These are phyloP conservation scores for Cyclotella atomus DNA, from an alignment of 108 stramenopile genomes.

Conservation along the genomic window DNA sequence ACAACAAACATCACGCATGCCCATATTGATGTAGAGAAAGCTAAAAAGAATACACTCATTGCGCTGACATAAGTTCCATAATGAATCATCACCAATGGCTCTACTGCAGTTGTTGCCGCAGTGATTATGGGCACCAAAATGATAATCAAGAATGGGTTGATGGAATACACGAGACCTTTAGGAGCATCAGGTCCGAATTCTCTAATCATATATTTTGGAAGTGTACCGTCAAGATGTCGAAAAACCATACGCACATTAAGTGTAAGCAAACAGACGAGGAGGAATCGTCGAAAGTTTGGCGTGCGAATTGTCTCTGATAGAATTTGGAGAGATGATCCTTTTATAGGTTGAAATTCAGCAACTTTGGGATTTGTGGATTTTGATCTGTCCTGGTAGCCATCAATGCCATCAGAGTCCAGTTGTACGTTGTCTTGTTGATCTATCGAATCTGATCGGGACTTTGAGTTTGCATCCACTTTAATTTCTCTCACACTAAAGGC, in stretches of 20 bases:
- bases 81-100: conserved; percentile 80
- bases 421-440: not conserved
- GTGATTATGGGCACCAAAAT: conserved; percentile 77
- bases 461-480: conserved; percentile 55
- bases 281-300: conserved; percentile 78
- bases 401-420: conserved; percentile 14
- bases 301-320: conserved; percentile 54
- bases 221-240: conserved; percentile 84
- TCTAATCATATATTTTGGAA: conserved; percentile 85
- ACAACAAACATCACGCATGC: conserved; percentile 74
- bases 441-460: not conserved
- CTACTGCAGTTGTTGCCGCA: conserved; percentile 66
- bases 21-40: conserved; percentile 61
- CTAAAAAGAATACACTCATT: conserved; percentile 73
- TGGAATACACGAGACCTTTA: conserved; percentile 78
- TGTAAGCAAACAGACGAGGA: conserved; percentile 74
- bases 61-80: conserved; percentile 77
- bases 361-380: conserved; percentile 28
- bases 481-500: conserved; percentile 69
- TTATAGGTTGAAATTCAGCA: conserved; percentile 54
- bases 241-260: conserved; percentile 87
- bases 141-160: conserved; percentile 85
- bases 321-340: conserved; percentile 57
- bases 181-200: conserved; percentile 75
- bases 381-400: conserved; percentile 9